Evolutionary conservation across 257 asterid species (phyloP), one percentile per base, ranked within the genome.

Genomic region (Petrea volubilis): DNA sequence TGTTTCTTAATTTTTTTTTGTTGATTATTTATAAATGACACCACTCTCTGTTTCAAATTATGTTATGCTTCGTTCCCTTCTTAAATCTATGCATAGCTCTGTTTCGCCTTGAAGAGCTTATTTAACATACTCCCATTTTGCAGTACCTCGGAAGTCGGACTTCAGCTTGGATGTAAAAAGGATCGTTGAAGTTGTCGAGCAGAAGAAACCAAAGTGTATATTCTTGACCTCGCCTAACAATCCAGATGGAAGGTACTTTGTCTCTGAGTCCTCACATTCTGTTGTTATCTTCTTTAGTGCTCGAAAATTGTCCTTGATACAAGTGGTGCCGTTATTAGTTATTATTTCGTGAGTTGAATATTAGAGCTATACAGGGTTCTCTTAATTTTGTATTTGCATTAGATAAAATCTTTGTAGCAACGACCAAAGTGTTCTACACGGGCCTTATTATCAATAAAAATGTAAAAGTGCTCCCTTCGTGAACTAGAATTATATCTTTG

Each of bases 161-260:
- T 92, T 95, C 77, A 85, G 96, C 78, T 82, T 95, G 93, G 95
- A 95, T 75, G 90, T 92, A 64, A 84, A 84, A 72, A 72, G 77
- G 79, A 90, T 92, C 76, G 73, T 80, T 49, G 83, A 84, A 78
- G 95, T 83, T 56, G 86, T 92, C 77, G 87, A 88, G 83, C 80
- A 46, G 80, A 97, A 95, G 81, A 95, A 87, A 68, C 99, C 99
- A 4, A 95, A 91, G 81, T 88, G 96, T 76, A 88, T 95, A 82
- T 92, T 95, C 76, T 77, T 95, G 74, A 95, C 98, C 60, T 95
- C 99, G 11, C 98, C 99, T 43, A 91, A 95, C 81, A 95, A 95
- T 79, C 99, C 99, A 61, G 99, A 95, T 87, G 98, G 99, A 80
- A 95, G 99, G 99, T 91, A 74, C 46, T 21, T 69, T 41, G 74